Percentiles rank a stretch among this genome's conserved stretches.
These are phyloP conservation scores for Golubevia sp. DNA, from an alignment of 1,284 basidiomycete species.

Conservation along the genomic window DNA sequence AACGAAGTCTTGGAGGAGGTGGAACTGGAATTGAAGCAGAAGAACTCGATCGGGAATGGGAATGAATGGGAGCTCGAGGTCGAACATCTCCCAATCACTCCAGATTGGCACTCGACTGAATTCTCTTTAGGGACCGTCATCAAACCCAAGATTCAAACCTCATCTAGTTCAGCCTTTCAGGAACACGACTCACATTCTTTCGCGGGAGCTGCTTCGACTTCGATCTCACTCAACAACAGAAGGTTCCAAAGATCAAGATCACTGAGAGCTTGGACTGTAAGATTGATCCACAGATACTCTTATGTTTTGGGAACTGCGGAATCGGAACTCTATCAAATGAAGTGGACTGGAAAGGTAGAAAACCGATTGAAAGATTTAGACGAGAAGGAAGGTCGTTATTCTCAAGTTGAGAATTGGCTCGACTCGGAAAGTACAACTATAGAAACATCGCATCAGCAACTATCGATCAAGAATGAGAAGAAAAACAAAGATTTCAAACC, in stretches of 20 bases:
- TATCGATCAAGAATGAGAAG: no score
- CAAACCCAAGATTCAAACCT: slow-evolving; percentile 22
- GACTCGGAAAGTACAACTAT: not conserved
- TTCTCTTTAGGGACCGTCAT: slow-evolving; percentile 18
- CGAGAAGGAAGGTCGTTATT: not conserved
- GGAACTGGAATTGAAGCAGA: not conserved
- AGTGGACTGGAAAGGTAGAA: slow-evolving; percentile 16
- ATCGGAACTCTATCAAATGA: slow-evolving; percentile 28
- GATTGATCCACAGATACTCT: slow-evolving; percentile 1
- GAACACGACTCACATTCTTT: no score
- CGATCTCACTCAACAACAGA: not conserved
- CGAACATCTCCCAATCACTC: slow-evolving; percentile 25
- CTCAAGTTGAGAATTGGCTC: not conserved
- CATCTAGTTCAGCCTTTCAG: slow-evolving; percentile 6
- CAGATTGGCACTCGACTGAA: slow-evolving; percentile 13
- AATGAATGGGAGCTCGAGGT: not conserved
- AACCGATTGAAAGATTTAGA: slow-evolving; percentile 18
- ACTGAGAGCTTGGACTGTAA: not conserved
- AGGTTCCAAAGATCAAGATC: not conserved
- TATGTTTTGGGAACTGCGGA: slow-evolving; percentile 14
- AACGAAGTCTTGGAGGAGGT: not conserved
- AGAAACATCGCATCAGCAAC: no score
- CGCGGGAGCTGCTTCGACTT: no score
- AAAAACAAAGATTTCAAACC: not conserved
- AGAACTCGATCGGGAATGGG: not conserved